Evolutionary conservation across 495 filamentous ascomycete genomes (phyloP), one percentile per base, ranked within the genome.

Genomic region (Penicillium psychrofluorescens): DNA sequence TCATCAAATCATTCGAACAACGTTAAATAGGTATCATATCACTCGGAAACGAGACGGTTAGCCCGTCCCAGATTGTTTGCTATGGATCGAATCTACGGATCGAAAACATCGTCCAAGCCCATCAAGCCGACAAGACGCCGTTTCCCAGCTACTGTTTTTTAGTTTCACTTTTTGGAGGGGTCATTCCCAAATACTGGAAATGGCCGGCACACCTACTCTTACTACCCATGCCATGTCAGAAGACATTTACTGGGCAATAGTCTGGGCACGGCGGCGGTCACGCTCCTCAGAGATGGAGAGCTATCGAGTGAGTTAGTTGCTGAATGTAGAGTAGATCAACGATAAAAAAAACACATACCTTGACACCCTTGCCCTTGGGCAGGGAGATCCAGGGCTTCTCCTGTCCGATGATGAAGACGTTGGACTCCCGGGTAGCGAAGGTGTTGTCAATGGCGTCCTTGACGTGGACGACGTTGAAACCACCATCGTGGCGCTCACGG

Each of bases 281-380:
- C 90, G 81, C 87, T 95, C 91, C 80, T 97, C 90, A 51, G 91
- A 88, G 66, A 96, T 97, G 63, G 86, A 82, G 64, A 96, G 85
- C 86, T 83, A 49, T 40, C 15, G 41, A 36, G 29, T 16, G 6
- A 35, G 34, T 56, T 54, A 55, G 52, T 29, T 40, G 7, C 33
- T 37, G 27, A 11, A 33, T 33, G 38, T 12, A 15, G 32, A 4
- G 44, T 34, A n/a, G 12, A 10, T 27, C 11, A 34, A 5, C 4
- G 8, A 4, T 29, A 22, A 29, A 51, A 58, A 16, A 29, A 51
- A 58, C 1, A 59, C 72, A 42, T 67, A 84, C 79, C 76, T 98
- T 97, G 78, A 98, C 92, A 83, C 92, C 94, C 82, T 94, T 95
- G 77, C 92, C 92, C 88, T 97, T 97, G 67, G 92, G 94, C 56